These are phyloP conservation scores for Cryomyces antarcticus DNA, from an alignment of 495 filamentous ascomycete genomes.

Conservation along the genomic window DNA sequence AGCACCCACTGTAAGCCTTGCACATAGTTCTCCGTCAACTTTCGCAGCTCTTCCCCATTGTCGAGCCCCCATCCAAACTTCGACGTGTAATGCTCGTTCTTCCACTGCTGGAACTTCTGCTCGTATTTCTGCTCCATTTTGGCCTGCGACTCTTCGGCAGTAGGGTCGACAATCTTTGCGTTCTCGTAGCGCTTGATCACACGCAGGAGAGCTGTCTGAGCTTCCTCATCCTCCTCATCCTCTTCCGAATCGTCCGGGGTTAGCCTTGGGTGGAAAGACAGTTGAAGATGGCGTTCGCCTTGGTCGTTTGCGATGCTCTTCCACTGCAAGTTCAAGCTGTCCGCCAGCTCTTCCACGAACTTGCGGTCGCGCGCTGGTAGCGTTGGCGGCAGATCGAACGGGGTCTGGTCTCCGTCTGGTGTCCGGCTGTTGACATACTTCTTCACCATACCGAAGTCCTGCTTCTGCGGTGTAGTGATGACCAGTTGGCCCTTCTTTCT, in stretches of 20 bases:
- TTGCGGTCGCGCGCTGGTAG: constrained; percentile 74
- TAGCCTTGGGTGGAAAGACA: constrained; percentile 43
- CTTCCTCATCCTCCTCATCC: constrained; percentile 69
- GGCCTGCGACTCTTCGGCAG: constrained; percentile 53
- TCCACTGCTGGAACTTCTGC: constrained; percentile 75
- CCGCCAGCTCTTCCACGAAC: constrained; percentile 77
- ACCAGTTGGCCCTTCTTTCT: constrained; percentile 40
- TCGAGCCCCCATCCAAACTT: constrained; percentile 85
- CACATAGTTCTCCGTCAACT: constrained; percentile 87
- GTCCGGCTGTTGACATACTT: constrained; percentile 49
- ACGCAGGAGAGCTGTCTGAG: constrained; percentile 58
- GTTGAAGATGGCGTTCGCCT: constrained; percentile 57
- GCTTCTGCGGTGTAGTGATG: constrained; percentile 61
- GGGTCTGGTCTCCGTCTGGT: constrained; percentile 21
- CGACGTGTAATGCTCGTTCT: constrained; percentile 71
- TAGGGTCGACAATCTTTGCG: constrained; percentile 65
- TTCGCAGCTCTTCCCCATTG: constrained; percentile 59
- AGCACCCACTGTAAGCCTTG: constrained; percentile 97
- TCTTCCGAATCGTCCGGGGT: constrained; percentile 34
- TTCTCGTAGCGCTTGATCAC: constrained; percentile 80
- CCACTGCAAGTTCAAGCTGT: constrained; percentile 63
- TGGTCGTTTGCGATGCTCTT: constrained; percentile 57
- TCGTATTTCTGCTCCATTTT: constrained; percentile 68
- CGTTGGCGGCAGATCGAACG: constrained; percentile 49
- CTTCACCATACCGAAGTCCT: constrained; percentile 63